A percentile compares a stretch with the other conserved stretches of the same genome.
These are phyloP conservation scores for Solanum peruvianum DNA, from an alignment of 257 asterid species.

Conservation along the genomic window DNA sequence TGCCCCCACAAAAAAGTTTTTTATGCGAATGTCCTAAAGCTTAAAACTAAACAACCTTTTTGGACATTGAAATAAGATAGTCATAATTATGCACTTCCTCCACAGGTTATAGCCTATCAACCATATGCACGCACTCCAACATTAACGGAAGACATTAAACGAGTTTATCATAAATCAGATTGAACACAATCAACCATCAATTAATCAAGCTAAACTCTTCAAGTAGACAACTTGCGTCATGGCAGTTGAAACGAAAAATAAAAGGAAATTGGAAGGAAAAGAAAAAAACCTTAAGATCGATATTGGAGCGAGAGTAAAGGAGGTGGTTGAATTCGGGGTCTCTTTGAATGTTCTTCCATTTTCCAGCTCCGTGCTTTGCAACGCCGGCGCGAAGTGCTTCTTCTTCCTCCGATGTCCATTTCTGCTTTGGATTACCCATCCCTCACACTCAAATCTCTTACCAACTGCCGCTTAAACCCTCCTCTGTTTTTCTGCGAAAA, in stretches of 20 bases:
- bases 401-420: conserved; percentile 64
- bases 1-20: not conserved
- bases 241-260: not conserved
- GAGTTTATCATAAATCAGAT: not conserved
- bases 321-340: conserved; percentile 57
- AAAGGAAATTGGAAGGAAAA: not conserved
- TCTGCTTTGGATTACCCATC: conserved; percentile 71
- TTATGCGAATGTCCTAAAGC: not conserved
- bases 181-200: not conserved
- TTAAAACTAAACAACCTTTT: not conserved
- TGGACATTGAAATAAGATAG: not conserved
- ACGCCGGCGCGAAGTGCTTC: conserved; percentile 65
- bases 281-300: conserved; percentile 53
- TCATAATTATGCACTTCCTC: not conserved
- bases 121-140: not conserved
- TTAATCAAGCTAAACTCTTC: not conserved
- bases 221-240: not conserved
- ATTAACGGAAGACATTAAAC: not conserved
- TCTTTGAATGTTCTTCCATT: conserved; percentile 58
- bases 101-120: not conserved
- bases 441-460: not conserved
- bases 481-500: not conserved
- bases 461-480: not conserved
- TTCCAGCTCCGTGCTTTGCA: conserved; percentile 64
- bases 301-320: conserved; percentile 52